A percentile compares a stretch with the other conserved stretches of the same genome.
These are phyloP conservation scores for Dendrostoma leiphaemia DNA, from an alignment of 2,329 filamentous ascomycete genomes.

Conservation along the genomic window DNA sequence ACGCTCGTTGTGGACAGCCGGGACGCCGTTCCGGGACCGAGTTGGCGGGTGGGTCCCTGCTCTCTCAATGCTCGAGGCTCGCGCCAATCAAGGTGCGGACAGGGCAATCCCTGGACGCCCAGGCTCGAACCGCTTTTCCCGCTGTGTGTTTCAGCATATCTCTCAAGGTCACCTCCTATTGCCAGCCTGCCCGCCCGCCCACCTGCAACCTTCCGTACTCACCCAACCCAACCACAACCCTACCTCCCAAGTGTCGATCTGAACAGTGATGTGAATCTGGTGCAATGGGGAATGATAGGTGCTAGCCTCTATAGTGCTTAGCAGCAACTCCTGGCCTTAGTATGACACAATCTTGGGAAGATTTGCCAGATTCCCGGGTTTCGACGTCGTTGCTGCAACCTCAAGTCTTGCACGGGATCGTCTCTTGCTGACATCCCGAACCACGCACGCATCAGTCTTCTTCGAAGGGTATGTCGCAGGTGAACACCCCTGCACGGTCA, in stretches of 20 bases:
- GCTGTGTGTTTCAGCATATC: constrained; percentile 6
- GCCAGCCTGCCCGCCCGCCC: too few species aligned
- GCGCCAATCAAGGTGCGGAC: background rate
- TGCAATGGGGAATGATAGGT: too few species aligned
- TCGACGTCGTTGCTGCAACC: background rate
- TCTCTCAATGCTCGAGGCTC: background rate
- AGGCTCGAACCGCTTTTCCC: background rate
- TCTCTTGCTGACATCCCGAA: constrained; percentile 1
- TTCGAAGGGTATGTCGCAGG: constrained; percentile 1
- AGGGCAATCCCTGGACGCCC: background rate
- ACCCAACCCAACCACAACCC: background rate
- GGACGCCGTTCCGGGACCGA: constrained; percentile 1
- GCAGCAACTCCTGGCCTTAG: background rate
- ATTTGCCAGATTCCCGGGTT: background rate
- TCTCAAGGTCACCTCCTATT: background rate
- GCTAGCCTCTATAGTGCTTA: background rate
- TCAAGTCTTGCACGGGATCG: background rate
- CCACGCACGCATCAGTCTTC: constrained; percentile 4
- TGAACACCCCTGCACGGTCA: constrained; percentile 7
- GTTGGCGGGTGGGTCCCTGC: background rate
- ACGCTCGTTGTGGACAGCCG: too few species aligned
- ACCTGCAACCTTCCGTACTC: background rate
- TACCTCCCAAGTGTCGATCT: constrained; percentile 2
- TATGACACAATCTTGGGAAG: background rate
- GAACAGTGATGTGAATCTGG: background rate